A percentile compares a stretch with the other conserved stretches of the same genome.
phyloP scores from a whole-genome alignment of 2,329 filamentous ascomycete species.

The Leptographium lundbergii region DNA sequence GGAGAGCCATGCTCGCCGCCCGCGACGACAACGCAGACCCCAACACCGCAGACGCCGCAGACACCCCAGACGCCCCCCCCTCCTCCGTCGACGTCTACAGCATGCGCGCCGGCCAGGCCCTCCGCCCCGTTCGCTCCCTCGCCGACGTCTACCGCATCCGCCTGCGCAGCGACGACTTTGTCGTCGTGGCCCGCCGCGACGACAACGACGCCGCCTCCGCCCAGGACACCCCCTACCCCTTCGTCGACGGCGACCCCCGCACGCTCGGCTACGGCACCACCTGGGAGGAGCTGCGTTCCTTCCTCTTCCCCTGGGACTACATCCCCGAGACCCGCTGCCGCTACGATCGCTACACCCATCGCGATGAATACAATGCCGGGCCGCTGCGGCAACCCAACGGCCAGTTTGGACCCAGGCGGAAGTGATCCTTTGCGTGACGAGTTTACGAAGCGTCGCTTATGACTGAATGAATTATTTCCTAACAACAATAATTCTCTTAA shows the following conservation, averaged over 20 bases:
- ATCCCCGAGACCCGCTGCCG: slow-evolving; percentile 6
- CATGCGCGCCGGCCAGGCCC: slow-evolving; percentile 42
- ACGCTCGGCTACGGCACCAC: slow-evolving; percentile 10
- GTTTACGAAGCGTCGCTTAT: neutral
- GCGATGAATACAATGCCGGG: slow-evolving; percentile 12
- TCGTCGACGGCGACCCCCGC: slow-evolving; percentile 9
- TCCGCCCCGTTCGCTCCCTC: slow-evolving; percentile 19
- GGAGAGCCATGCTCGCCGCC: slow-evolving; percentile 8
- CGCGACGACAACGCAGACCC: slow-evolving; percentile 4
- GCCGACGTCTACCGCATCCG: slow-evolving; percentile 10
- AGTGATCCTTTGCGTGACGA: neutral
- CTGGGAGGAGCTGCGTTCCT: slow-evolving; percentile 11
- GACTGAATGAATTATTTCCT: too few species aligned
- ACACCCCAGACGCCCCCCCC: slow-evolving; percentile 25
- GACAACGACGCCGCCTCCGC: neutral
- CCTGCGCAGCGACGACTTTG: slow-evolving; percentile 10
- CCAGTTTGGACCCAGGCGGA: neutral
- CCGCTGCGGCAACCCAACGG: neutral
- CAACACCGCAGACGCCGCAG: neutral
- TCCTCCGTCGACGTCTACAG: slow-evolving; percentile 34
- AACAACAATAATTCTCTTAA: too few species aligned
- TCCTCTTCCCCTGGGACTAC: slow-evolving; percentile 12
- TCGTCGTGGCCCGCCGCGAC: slow-evolving; percentile 11
- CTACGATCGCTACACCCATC: slow-evolving; percentile 10
- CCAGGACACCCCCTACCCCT: slow-evolving; percentile 3